These are phyloP conservation scores for Populus ilicifolia DNA, from an alignment of 345 rosid genomes.

Conservation along the genomic window DNA sequence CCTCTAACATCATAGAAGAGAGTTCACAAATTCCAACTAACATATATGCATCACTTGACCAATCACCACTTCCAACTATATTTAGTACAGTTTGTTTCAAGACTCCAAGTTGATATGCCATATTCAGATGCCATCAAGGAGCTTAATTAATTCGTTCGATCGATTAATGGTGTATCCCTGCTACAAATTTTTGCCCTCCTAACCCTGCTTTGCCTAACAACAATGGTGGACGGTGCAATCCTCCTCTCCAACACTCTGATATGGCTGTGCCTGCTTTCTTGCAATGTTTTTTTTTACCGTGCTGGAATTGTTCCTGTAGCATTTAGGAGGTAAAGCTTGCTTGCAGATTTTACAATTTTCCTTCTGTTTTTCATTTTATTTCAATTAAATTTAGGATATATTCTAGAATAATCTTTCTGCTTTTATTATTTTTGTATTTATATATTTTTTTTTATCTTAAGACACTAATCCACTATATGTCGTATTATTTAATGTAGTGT, in stretches of 20 bases:
- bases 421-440: too few species aligned
- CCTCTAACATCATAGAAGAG: too few species aligned
- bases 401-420: too few species aligned
- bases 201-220: slow-evolving; percentile 44
- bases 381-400: too few species aligned
- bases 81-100: neutral
- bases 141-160: neutral
- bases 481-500: too few species aligned
- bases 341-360: too few species aligned
- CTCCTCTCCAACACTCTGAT: slow-evolving; percentile 61
- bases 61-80: neutral
- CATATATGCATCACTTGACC: neutral
- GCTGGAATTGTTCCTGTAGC: slow-evolving; percentile 58
- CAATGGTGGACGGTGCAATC: slow-evolving; percentile 68
- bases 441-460: too few species aligned
- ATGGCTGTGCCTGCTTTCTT: slow-evolving; percentile 57
- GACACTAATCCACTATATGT: too few species aligned
- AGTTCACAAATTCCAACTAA: too few species aligned
- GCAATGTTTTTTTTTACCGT: slow-evolving; percentile 27
- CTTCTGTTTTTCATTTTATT: too few species aligned
- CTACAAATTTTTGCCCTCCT: slow-evolving; percentile 50
- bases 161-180: slow-evolving; percentile 19
- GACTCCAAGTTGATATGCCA: neutral
- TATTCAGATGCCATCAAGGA: neutral
- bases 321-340: slow-evolving; percentile 37